A percentile compares a stretch with the other conserved stretches of the same genome.
These are phyloP conservation scores for Austropuccinia psidii DNA, from an alignment of 1,284 basidiomycete genomes.

Conservation along the genomic window DNA sequence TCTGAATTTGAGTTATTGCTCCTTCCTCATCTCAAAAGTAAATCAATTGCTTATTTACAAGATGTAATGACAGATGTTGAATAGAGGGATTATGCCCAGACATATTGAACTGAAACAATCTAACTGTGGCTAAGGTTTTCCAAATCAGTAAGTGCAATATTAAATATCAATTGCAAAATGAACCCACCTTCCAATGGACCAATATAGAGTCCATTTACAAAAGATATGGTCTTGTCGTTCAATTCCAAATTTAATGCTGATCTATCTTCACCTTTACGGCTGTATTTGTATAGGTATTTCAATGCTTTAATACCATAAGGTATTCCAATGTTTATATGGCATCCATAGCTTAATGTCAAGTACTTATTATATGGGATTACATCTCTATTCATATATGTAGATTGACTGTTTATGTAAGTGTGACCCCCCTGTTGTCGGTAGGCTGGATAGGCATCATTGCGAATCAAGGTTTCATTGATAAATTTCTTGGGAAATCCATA, in stretches of 20 bases:
- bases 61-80: background rate
- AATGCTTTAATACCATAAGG: background rate
- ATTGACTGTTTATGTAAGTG: background rate
- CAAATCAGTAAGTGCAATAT: slow-evolving; percentile 37
- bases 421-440: background rate
- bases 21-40: background rate
- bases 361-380: slow-evolving; percentile 15
- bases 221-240: background rate
- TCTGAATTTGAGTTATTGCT: background rate
- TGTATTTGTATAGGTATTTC: slow-evolving; percentile 15
- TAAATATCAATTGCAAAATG: slow-evolving; percentile 40
- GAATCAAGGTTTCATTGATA: background rate
- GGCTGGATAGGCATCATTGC: background rate
- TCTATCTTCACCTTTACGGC: background rate
- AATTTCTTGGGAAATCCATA: background rate
- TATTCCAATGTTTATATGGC: slow-evolving; percentile 17
- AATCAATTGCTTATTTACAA: background rate
- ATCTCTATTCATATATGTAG: background rate
- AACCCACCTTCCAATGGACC: background rate
- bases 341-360: background rate
- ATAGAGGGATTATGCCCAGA: slow-evolving; percentile 39
- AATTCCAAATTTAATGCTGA: slow-evolving; percentile 40
- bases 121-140: slow-evolving; percentile 47
- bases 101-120: slow-evolving; percentile 47
- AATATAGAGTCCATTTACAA: background rate